phyloP scores from a whole-genome alignment of 345 rosid genomes.

The Linum trigynum region DNA sequence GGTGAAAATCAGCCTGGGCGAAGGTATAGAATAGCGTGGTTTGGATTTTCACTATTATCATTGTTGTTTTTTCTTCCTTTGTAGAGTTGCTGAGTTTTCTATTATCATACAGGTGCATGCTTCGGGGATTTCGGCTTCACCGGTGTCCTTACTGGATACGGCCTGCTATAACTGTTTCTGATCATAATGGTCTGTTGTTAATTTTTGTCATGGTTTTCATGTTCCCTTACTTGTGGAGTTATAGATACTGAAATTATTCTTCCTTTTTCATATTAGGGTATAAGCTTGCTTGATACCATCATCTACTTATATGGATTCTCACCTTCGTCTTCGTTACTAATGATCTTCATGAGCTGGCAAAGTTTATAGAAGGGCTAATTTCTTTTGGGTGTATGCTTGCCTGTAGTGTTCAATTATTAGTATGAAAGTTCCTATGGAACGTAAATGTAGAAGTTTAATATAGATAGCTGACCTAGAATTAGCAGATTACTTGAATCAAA shows the following conservation, averaged over 20 bases:
- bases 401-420: neutral
- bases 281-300: neutral
- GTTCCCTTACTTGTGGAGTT: neutral
- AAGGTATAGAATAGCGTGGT: constrained; percentile 32
- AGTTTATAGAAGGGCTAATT: too few relatives aligned
- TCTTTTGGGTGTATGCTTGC: neutral
- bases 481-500: neutral
- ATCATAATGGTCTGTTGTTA: constrained; percentile 50
- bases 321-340: too few relatives aligned
- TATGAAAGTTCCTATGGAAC: neutral
- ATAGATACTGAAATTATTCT: neutral
- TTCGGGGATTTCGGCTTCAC: constrained; percentile 81
- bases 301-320: neutral
- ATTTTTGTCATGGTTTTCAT: constrained; percentile 5
- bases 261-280: neutral
- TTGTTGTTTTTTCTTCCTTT: constrained; percentile 1
- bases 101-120: constrained; percentile 58
- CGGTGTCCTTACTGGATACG: constrained; percentile 84
- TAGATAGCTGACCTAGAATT: neutral
- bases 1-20: constrained; percentile 79
- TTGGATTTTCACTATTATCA: neutral
- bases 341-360: too few relatives aligned
- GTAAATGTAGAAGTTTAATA: neutral
- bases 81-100: constrained; percentile 6
- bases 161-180: constrained; percentile 69